Percentiles rank a stretch among this genome's conserved stretches.
Conservation (phyloP, 2,329 filamentous ascomycete genomes). For the Trichoderma semiorbis region DNA sequence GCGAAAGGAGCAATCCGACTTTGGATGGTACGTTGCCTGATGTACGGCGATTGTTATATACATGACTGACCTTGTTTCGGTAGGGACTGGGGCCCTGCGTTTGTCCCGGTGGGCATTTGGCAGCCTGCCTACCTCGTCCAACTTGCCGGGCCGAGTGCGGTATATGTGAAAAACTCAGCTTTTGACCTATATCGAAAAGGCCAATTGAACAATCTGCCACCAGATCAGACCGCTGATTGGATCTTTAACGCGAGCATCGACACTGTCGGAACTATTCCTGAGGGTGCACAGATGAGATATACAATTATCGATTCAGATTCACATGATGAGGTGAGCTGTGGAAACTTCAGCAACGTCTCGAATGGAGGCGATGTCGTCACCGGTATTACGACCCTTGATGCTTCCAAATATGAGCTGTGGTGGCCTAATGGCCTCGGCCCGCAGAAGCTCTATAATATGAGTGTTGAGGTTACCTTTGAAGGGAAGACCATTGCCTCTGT, state of each 20-base stretch:
- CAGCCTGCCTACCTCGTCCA: constrained; percentile 2
- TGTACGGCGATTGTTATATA: too few relatives aligned
- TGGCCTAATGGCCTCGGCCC: background rate
- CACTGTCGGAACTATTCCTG: background rate
- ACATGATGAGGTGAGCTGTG: background rate
- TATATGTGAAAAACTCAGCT: constrained; percentile 2
- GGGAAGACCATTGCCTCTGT: background rate
- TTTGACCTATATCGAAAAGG: constrained; percentile 1
- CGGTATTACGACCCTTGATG: background rate
- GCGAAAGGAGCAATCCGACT: constrained; percentile 1
- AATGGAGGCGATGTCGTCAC: background rate
- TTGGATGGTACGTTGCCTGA: background rate
- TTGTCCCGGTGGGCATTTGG: constrained; percentile 2
- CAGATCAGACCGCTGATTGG: background rate
- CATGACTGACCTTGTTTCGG: background rate
- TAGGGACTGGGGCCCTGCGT: constrained; percentile 5
- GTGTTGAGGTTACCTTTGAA: background rate
- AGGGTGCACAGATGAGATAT: background rate
- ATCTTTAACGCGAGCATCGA: constrained; percentile 1
- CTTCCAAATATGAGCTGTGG: constrained; percentile 2
- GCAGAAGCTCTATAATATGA: background rate
- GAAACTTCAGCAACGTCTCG: background rate
- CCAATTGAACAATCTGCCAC: constrained; percentile 1
- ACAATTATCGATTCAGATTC: background rate
- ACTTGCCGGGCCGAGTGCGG: background rate